phyloP scores from a whole-genome alignment of 108 stramenopile species.

The Nitzschia sp. region DNA sequence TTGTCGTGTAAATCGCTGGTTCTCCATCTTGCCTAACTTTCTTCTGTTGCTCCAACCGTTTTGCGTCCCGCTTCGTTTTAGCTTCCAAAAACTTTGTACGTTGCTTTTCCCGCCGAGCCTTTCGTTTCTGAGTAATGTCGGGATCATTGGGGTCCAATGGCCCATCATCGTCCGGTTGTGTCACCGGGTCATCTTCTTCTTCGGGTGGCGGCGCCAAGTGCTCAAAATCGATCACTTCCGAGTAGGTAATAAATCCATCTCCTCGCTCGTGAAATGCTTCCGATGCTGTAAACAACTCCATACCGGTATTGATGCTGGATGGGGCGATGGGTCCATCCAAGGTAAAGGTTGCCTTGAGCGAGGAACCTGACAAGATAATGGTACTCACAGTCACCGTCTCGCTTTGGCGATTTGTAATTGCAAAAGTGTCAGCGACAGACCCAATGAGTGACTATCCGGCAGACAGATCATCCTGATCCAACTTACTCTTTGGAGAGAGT shows the following conservation, averaged over 20 bases:
- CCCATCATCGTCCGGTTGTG: conserved; percentile 20
- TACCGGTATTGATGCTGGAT: conserved; percentile 26
- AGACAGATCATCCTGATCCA: background rate
- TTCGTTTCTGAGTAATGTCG: conserved; percentile 28
- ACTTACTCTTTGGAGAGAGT: conserved; percentile 42
- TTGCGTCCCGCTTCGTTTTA: conserved; percentile 33
- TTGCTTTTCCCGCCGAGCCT: conserved; percentile 33
- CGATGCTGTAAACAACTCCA: conserved; percentile 25
- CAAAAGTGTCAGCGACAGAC: conserved; percentile 1
- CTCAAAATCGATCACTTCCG: conserved; percentile 65
- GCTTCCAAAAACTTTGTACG: conserved; percentile 39
- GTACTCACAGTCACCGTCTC: conserved; percentile 64
- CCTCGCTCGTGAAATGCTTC: conserved; percentile 15
- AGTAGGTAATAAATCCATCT: conserved; percentile 6
- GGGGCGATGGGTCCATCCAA: conserved; percentile 78
- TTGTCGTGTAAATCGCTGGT: conserved; percentile 56
- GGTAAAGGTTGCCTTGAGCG: conserved; percentile 48
- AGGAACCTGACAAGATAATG: conserved; percentile 62
- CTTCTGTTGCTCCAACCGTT: conserved; percentile 34
- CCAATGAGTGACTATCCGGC: background rate
- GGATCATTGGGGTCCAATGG: conserved; percentile 36
- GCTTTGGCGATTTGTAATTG: conserved; percentile 3
- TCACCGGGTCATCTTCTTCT: conserved; percentile 22
- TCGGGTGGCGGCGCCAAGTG: conserved; percentile 37
- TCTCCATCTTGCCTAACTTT: conserved; percentile 60